phyloP scores from a whole-genome alignment of 805 yeast species.

The Wickerhamiella alocasiicola region DNA sequence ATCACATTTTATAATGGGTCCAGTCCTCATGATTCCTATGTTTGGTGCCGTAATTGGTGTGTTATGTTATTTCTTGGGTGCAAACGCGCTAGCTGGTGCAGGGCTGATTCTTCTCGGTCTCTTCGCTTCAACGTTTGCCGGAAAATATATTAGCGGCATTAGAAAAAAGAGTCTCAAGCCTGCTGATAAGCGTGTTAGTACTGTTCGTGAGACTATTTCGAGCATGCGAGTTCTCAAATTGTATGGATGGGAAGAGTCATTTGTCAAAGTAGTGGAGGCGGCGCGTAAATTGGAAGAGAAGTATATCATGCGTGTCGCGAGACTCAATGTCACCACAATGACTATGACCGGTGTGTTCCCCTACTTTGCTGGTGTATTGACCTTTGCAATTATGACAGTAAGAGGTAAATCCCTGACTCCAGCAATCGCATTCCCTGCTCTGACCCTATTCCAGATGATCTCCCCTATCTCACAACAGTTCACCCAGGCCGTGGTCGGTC shows the following conservation, averaged over 20 bases:
- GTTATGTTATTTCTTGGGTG: slow-evolving; percentile 57
- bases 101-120: slow-evolving; percentile 35
- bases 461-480: slow-evolving; percentile 55
- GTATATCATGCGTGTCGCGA: slow-evolving; percentile 43
- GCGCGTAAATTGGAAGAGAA: slow-evolving; percentile 42
- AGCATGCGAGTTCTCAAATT: slow-evolving; percentile 73
- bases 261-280: slow-evolving; percentile 40
- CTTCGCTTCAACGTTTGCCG: slow-evolving; percentile 32
- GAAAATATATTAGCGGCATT: slow-evolving; percentile 40
- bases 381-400: slow-evolving; percentile 37
- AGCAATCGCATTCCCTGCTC: slow-evolving; percentile 56
- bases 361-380: slow-evolving; percentile 54
- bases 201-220: slow-evolving; percentile 65
- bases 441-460: slow-evolving; percentile 56
- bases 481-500: slow-evolving; percentile 34
- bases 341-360: slow-evolving; percentile 63
- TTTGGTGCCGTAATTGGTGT: slow-evolving; percentile 43
- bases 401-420: slow-evolving; percentile 38
- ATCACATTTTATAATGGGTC: slow-evolving; percentile 16
- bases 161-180: slow-evolving; percentile 46
- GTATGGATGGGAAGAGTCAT: slow-evolving; percentile 87
- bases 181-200: slow-evolving; percentile 67
- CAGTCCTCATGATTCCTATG: slow-evolving; percentile 16
- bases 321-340: slow-evolving; percentile 38
- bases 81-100: slow-evolving; percentile 57